Evolutionary conservation across 129 eudicot species (phyloP).

Genomic region (Centrapalus pauciflorus): DNA sequence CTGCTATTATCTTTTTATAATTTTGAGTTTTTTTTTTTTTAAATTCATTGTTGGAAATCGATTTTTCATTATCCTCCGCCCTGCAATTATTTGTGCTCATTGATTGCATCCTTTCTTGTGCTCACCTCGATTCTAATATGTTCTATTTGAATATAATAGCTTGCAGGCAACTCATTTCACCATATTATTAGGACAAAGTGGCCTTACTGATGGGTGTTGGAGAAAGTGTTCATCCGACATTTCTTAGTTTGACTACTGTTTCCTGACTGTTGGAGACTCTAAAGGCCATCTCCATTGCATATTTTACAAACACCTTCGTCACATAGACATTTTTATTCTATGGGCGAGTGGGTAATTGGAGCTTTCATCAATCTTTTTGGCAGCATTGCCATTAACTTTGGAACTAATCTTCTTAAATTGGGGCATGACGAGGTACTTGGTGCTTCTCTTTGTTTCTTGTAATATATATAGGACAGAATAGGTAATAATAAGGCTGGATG

Average conservation of each 20-base stretch:
- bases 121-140: not conserved
- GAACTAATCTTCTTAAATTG: conserved; percentile 94
- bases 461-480: not conserved
- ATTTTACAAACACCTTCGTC: conserved; percentile 3
- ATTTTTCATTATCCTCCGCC: not conserved
- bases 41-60: not conserved
- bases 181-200: not conserved
- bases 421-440: conserved; percentile 91
- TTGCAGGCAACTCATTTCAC: conserved; percentile 17
- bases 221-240: conserved; percentile 7
- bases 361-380: conserved; percentile 93
- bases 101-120: conserved; percentile 4
- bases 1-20: not conserved
- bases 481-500: too few relatives aligned
- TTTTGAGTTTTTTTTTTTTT: not conserved
- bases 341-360: conserved; percentile 99
- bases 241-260: conserved; percentile 15
- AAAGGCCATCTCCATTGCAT: not conserved
- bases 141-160: not conserved
- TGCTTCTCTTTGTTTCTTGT: not conserved
- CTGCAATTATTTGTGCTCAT: not conserved
- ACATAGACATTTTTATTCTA: conserved; percentile 31
- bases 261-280: conserved; percentile 13
- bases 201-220: conserved; percentile 25
- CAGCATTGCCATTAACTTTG: conserved; percentile 92